Conservation (phyloP, 1,139 yeast genomes). For the Blastobotrys capitulatus region DNA sequence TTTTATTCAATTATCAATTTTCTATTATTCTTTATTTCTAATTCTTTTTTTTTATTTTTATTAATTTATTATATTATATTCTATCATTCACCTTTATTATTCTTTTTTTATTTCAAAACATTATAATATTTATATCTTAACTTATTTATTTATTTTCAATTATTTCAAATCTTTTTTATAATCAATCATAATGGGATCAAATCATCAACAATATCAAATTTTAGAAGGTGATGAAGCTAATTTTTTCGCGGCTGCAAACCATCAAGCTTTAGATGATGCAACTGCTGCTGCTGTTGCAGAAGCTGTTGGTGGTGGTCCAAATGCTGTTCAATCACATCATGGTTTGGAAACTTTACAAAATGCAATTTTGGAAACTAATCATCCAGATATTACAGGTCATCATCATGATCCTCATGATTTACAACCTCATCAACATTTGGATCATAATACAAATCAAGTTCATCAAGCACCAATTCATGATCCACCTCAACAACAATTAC, state of each 20-base stretch:
- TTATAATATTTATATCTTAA: neutral
- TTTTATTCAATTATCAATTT: neutral
- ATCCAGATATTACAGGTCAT: conserved; percentile 4
- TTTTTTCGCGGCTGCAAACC: conserved; percentile 9
- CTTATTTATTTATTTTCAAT: too few species aligned
- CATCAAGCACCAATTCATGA: neutral
- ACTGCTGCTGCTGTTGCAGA: conserved; percentile 12
- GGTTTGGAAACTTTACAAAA: conserved; percentile 3
- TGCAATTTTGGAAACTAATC: conserved; percentile 1
- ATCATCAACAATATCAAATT: conserved; percentile 7
- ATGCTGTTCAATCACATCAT: conserved; percentile 3
- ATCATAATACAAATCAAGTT: neutral
- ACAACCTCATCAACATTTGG: neutral
- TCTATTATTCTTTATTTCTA: neutral
- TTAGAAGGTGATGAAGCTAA: conserved; percentile 10
- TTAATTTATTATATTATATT: neutral
- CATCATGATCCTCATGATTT: neutral
- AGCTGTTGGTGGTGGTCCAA: conserved; percentile 8
- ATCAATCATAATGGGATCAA: conserved; percentile 2
- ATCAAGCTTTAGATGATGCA: conserved; percentile 10
- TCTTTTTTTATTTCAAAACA: neutral
- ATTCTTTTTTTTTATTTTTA: neutral
- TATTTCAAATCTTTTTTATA: too few species aligned
- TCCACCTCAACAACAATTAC: neutral
- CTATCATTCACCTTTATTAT: too few species aligned